Percentiles rank a stretch among this genome's conserved stretches.
phyloP scores from a whole-genome alignment of 352 stramenopile genomes.

The Plasmopara viticola region DNA sequence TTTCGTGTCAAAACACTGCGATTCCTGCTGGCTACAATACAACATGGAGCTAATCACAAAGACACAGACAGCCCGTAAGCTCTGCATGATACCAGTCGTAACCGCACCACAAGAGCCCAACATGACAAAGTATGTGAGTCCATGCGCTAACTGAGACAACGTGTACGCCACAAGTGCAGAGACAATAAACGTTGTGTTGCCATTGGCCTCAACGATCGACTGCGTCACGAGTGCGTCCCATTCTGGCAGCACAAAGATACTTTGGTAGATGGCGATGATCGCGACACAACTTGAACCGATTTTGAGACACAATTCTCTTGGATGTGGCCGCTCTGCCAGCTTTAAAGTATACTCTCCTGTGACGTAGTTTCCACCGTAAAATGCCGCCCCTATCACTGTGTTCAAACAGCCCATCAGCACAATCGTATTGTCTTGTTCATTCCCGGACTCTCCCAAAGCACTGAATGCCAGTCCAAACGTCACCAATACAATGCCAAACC shows the following conservation, averaged over 20 bases:
- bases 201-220: slow-evolving; percentile 68
- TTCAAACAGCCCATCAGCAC: slow-evolving; percentile 85
- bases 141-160: slow-evolving; percentile 74
- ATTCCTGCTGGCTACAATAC: slow-evolving; percentile 81
- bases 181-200: slow-evolving; percentile 54
- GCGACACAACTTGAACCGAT: slow-evolving; percentile 65
- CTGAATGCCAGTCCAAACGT: slow-evolving; percentile 81
- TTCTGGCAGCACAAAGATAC: slow-evolving; percentile 66
- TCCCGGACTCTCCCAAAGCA: slow-evolving; percentile 60
- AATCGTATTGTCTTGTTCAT: slow-evolving; percentile 50
- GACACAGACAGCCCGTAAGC: slow-evolving; percentile 77
- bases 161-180: slow-evolving; percentile 61
- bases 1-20: slow-evolving; percentile 81
- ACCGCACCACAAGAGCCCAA: slow-evolving; percentile 73
- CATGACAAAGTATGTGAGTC: slow-evolving; percentile 83
- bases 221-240: slow-evolving; percentile 75
- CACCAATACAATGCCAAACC: slow-evolving; percentile 74
- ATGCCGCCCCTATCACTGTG: slow-evolving; percentile 70
- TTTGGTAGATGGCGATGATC: slow-evolving; percentile 76
- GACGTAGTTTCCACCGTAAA: slow-evolving; percentile 85
- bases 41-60: slow-evolving; percentile 78
- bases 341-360: slow-evolving; percentile 79
- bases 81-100: slow-evolving; percentile 86
- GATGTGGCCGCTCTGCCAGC: slow-evolving; percentile 61
- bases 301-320: slow-evolving; percentile 74